Conservation (phyloP, 116 monocot genomes). For the Zostera marina region DNA sequence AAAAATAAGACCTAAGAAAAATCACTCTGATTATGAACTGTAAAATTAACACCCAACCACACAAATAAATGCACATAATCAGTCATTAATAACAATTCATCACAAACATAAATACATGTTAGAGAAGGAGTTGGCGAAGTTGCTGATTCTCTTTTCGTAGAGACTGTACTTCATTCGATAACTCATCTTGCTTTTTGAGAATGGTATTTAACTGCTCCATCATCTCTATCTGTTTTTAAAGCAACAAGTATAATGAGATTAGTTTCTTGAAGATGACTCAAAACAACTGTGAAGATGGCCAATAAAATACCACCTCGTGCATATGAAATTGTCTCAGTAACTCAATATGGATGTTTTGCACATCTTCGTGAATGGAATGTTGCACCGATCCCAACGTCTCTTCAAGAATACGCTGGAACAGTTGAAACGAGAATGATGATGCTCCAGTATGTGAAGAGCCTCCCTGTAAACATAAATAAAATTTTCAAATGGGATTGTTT, state of each 20-base stretch:
- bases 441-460: slow-evolving; percentile 1
- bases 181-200: slow-evolving; percentile 33
- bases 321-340: slow-evolving; percentile 85
- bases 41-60: not conserved
- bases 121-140: slow-evolving; percentile 22
- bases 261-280: not conserved
- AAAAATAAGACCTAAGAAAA: too few species aligned
- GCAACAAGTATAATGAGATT: not conserved
- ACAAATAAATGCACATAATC: not conserved
- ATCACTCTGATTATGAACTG: too few species aligned
- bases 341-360: slow-evolving; percentile 86
- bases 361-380: slow-evolving; percentile 74
- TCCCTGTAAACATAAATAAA: slow-evolving; percentile 23
- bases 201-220: slow-evolving; percentile 15
- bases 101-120: not conserved
- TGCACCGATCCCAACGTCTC: slow-evolving; percentile 71
- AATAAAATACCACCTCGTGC: slow-evolving; percentile 50
- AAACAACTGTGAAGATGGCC: not conserved
- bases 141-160: slow-evolving; percentile 50
- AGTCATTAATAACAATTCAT: not conserved
- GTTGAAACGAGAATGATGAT: slow-evolving; percentile 85
- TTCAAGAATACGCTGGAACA: slow-evolving; percentile 87
- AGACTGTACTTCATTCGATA: slow-evolving; percentile 39
- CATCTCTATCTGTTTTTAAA: slow-evolving; percentile 29
- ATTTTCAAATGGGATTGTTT: too few species aligned